These are phyloP conservation scores for Dalbergia cultrata DNA, from an alignment of 306 rosid genomes.

Conservation along the genomic window DNA sequence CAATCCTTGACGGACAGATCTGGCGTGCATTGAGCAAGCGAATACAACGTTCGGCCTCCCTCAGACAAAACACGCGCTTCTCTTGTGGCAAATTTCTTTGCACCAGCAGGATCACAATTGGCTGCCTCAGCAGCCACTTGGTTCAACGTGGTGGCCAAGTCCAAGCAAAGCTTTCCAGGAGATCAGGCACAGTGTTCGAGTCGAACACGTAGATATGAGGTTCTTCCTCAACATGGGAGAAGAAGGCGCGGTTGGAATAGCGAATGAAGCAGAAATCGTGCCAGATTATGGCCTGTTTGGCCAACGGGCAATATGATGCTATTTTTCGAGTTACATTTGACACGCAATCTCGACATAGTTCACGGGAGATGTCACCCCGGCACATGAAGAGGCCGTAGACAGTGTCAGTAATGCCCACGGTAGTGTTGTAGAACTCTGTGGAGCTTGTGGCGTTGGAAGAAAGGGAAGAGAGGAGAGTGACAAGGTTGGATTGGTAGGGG, in stretches of 20 bases:
- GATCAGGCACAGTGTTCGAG: too few species aligned
- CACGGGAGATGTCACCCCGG: constrained; percentile 34
- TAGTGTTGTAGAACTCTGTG: constrained; percentile 34
- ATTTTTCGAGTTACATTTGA: not conserved
- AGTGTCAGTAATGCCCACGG: constrained; percentile 7
- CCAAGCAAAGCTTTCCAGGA: not conserved
- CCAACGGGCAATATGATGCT: not conserved
- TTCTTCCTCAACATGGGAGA: not conserved
- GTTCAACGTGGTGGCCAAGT: not conserved
- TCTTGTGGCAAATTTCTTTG: constrained; percentile 36
- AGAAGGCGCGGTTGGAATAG: constrained; percentile 18
- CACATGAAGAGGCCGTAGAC: constrained; percentile 44
- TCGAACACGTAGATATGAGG: too few species aligned
- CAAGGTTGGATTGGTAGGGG: constrained; percentile 7
- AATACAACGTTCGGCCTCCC: not conserved
- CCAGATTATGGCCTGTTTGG: constrained; percentile 15
- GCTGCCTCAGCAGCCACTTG: constrained; percentile 18
- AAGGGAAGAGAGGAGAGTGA: not conserved
- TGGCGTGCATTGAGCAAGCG: constrained; percentile 22
- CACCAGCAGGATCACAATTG: not conserved
- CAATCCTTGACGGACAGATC: constrained; percentile 4
- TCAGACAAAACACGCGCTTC: not conserved
- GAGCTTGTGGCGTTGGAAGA: not conserved
- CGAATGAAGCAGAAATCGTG: constrained; percentile 33
- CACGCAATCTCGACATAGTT: constrained; percentile 31